phyloP scores from a whole-genome alignment of 2,329 filamentous ascomycete genomes.

The Chaetomium sp. region DNA sequence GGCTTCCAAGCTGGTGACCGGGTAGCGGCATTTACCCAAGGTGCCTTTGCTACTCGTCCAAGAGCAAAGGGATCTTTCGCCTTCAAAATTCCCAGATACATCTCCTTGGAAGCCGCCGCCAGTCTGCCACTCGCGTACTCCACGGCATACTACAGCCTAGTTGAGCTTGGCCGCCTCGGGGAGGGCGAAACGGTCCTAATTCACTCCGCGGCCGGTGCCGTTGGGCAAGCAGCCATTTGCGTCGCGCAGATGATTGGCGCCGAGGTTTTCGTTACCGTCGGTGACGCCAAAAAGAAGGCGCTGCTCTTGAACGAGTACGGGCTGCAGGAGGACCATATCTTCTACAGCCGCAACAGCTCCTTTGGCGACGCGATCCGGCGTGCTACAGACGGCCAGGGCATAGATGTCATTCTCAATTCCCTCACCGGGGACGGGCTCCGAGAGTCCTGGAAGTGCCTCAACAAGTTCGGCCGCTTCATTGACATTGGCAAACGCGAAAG shows the following conservation, averaged over 20 bases:
- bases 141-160: slow-evolving; percentile 47
- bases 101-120: slow-evolving; percentile 45
- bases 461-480: slow-evolving; percentile 49
- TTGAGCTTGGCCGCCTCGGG: slow-evolving; percentile 44
- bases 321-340: slow-evolving; percentile 44
- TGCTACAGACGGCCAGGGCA: slow-evolving; percentile 39
- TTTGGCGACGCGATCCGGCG: slow-evolving; percentile 40
- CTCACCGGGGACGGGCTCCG: slow-evolving; percentile 47
- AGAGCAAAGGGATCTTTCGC: slow-evolving; percentile 37
- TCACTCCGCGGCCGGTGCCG: slow-evolving; percentile 44
- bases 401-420: slow-evolving; percentile 47
- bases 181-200: slow-evolving; percentile 46
- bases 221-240: slow-evolving; percentile 46
- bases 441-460: slow-evolving; percentile 49
- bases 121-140: slow-evolving; percentile 45
- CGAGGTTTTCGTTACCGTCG: slow-evolving; percentile 48
- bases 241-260: slow-evolving; percentile 45
- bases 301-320: slow-evolving; percentile 44
- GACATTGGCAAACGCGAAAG: slow-evolving; percentile 44
- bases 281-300: slow-evolving; percentile 45
- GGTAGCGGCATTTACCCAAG: slow-evolving; percentile 41
- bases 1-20: slow-evolving; percentile 42
- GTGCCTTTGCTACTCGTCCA: slow-evolving; percentile 42
- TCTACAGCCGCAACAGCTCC: slow-evolving; percentile 39
- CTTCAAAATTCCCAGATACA: slow-evolving; percentile 43